These are phyloP conservation scores for Colletotrichum musicola DNA, from an alignment of 2,329 filamentous ascomycete genomes.

Conservation along the genomic window DNA sequence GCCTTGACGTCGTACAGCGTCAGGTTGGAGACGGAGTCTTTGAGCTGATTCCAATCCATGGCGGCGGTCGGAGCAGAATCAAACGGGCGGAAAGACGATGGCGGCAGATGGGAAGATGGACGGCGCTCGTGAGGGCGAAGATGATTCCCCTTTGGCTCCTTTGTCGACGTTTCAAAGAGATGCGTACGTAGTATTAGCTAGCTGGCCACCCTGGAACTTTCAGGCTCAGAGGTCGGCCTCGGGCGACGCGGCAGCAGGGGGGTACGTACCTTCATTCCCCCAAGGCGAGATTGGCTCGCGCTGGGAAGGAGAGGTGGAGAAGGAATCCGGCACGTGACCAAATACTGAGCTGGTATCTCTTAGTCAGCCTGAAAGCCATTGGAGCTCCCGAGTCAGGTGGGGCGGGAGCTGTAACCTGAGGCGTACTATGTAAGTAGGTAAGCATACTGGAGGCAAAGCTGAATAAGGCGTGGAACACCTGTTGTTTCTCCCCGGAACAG, in stretches of 20 bases:
- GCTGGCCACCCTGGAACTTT: constrained; percentile 39
- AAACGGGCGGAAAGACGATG: constrained; percentile 21
- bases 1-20: constrained; percentile 96
- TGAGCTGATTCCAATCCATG: constrained; percentile 90
- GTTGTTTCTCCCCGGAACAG: constrained; percentile 16
- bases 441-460: no score
- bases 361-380: background rate
- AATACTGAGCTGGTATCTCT: background rate
- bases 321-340: background rate
- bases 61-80: constrained; percentile 43
- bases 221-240: constrained; percentile 37
- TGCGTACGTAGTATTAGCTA: constrained; percentile 5
- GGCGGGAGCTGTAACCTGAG: no score
- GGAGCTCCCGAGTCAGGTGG: background rate
- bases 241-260: constrained; percentile 30
- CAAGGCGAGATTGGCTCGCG: constrained; percentile 5
- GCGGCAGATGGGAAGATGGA: constrained; percentile 4
- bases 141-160: constrained; percentile 21
- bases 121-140: constrained; percentile 13
- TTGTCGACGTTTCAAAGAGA: constrained; percentile 40
- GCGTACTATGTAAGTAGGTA: no score
- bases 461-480: constrained; percentile 5
- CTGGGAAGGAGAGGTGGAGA: constrained; percentile 18
- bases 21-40: constrained; percentile 90
- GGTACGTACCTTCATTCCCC: constrained; percentile 30